A percentile compares a stretch with the other conserved stretches of the same genome.
Conservation (phyloP, 805 yeast genomes). For the Kodamaea fukazawae region DNA sequence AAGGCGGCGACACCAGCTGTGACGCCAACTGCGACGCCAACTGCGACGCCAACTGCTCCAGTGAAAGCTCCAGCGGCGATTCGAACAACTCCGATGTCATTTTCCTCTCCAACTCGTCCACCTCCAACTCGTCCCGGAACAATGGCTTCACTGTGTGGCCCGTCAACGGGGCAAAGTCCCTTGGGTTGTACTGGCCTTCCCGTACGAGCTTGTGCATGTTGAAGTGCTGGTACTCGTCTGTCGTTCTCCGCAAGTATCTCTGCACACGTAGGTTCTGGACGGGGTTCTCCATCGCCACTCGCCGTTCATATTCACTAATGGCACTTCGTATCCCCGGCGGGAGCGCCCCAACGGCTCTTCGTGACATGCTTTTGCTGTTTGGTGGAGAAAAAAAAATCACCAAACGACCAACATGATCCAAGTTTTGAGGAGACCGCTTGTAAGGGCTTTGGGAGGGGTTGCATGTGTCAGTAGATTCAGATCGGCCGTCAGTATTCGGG, state of each 20-base stretch:
- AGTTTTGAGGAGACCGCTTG: no score
- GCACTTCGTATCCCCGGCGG: slow-evolving; percentile 21
- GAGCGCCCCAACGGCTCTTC: slow-evolving; percentile 18
- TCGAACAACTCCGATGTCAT: slow-evolving; percentile 9
- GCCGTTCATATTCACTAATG: slow-evolving; percentile 19
- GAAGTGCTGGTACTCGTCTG: slow-evolving; percentile 19
- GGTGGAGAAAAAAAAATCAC: slow-evolving; percentile 1
- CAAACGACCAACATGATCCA: not conserved
- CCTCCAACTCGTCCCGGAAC: slow-evolving; percentile 17
- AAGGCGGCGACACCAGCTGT: slow-evolving; percentile 1
- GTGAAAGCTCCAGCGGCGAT: not conserved
- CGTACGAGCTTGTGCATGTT: slow-evolving; percentile 20
- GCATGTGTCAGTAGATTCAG: no score
- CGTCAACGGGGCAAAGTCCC: slow-evolving; percentile 25
- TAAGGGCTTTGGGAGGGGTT: no score
- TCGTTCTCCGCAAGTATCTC: slow-evolving; percentile 16
- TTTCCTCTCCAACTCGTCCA: slow-evolving; percentile 14
- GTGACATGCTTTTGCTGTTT: no score
- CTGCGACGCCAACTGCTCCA: not conserved
- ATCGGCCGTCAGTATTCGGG: no score
- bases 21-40: slow-evolving; percentile 6
- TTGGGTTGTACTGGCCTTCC: slow-evolving; percentile 7
- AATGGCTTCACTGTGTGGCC: slow-evolving; percentile 18
- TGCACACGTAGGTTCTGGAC: slow-evolving; percentile 14
- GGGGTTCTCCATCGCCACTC: slow-evolving; percentile 11